phyloP scores from a whole-genome alignment of 2,329 filamentous ascomycete species.

The Pyrenophora teres region DNA sequence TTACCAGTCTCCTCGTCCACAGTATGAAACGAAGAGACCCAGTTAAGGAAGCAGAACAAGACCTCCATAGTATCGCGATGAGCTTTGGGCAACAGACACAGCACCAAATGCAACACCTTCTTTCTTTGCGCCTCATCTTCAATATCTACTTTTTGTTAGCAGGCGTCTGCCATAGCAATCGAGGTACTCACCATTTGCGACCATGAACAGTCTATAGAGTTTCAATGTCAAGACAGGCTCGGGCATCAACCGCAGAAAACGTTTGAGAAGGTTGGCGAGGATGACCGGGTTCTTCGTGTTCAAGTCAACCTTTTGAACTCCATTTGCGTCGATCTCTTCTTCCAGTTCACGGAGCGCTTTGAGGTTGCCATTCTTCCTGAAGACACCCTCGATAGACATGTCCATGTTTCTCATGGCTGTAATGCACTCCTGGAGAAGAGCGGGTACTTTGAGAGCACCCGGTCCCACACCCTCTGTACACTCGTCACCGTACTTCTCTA shows the following conservation, averaged over 20 bases:
- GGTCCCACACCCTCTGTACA: constrained; percentile 97
- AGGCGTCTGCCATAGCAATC: neutral
- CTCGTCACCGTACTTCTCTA: constrained; percentile 92
- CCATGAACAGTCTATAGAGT: constrained; percentile 87
- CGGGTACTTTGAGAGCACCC: constrained; percentile 85
- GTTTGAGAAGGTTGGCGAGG: constrained; percentile 89
- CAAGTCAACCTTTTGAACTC: constrained; percentile 83
- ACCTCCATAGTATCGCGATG: constrained; percentile 95
- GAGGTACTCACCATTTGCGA: constrained; percentile 70
- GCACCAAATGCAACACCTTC: constrained; percentile 85
- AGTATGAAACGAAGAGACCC: constrained; percentile 96
- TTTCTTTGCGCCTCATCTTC: constrained; percentile 78
- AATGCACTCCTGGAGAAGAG: constrained; percentile 93
- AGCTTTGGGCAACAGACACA: constrained; percentile 88
- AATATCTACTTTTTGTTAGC: constrained; percentile 62
- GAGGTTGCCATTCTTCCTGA: constrained; percentile 99
- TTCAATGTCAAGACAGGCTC: constrained; percentile 96
- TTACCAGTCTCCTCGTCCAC: constrained; percentile 96
- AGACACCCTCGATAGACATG: constrained; percentile 96
- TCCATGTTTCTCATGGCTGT: constrained; percentile 98
- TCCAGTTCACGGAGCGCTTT: constrained; percentile 86
- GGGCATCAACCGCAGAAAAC: constrained; percentile 90
- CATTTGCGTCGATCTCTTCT: constrained; percentile 83
- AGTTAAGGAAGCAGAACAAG: constrained; percentile 93
- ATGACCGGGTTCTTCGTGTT: constrained; percentile 90